Base-by-base conservation (phyloP, 1,139 yeast species). In the Sugiyamaella neomexicana region DNA sequence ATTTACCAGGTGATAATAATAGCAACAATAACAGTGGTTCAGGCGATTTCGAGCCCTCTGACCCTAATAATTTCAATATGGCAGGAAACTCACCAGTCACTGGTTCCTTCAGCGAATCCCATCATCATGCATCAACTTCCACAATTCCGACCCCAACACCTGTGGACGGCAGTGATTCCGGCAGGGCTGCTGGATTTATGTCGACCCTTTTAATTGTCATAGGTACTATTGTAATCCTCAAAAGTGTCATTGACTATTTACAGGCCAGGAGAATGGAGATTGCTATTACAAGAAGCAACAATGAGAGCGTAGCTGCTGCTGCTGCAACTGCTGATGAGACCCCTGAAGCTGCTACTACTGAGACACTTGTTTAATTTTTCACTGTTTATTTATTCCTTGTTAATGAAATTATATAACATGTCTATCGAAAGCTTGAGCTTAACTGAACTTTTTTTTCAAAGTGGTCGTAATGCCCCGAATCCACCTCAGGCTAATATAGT, bases 201-300 rank as follows among this genome's bases (percentile, higher is more conserved):
- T 84, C 90, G 1, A 80, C 80, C 59, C 79, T 80, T 1, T 72
- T 87, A 42, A 81, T 88, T 61, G 78, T 83, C 1, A 75, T 87
- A 54, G 99, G 98, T 1, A 67, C 80, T 3, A 77, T 86, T 55
- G 76, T 91, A 23, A 72, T 86, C 13, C 57, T 82, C 23, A 88
- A 86, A 67, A 82, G 96, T 8, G 62, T 86, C 20, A 74, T 79
- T 52, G 96, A 88, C 68, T 93, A 83, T 68, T 77, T 79, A 61
- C 77, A 83, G 60, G 95, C 93, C n/a, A 83, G 87, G 66, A 80
- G 80, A 63, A 83, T 85, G 81, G 97, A 91, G 68, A 73, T 69
- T 58, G 78, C 75, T 20, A 85, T 89, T 34, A 71, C 62, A 12
- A 46, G 62, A 20, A 50, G 59, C 5, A 51, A 57, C 20, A 40